Conservation (phyloP, 805 yeast genomes). For the Candida dendrica region DNA sequence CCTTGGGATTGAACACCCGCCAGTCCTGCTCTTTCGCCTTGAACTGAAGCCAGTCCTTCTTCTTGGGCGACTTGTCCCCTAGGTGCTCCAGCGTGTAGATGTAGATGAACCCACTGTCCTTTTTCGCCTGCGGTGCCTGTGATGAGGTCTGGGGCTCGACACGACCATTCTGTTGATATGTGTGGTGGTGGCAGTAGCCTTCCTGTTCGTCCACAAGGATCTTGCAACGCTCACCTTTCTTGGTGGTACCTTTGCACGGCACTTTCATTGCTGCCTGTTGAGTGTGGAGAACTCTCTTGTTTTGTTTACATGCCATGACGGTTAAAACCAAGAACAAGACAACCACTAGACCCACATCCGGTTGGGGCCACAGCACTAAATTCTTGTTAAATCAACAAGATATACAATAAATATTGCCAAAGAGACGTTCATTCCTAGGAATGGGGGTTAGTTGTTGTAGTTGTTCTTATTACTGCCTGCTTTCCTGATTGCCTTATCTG, state of each 20-base stretch:
- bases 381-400: too few relatives aligned
- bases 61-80: constrained; percentile 6
- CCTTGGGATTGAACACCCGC: constrained; percentile 15
- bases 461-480: too few relatives aligned
- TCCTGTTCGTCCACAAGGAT: constrained; percentile 1
- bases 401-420: too few relatives aligned
- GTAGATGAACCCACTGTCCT: constrained; percentile 14
- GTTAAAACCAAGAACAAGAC: too few relatives aligned
- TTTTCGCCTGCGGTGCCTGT: constrained; percentile 2
- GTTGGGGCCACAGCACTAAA: too few relatives aligned
- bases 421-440: too few relatives aligned
- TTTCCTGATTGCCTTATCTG: too few relatives aligned
- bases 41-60: constrained; percentile 15
- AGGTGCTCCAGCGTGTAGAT: constrained; percentile 18
- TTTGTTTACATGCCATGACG: too few relatives aligned
- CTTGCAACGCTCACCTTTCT: constrained; percentile 9
- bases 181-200: constrained; percentile 13
- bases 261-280: not conserved
- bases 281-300: too few relatives aligned
- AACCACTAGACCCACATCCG: too few relatives aligned
- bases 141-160: not conserved
- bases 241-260: constrained; percentile 16
- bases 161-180: constrained; percentile 2
- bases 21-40: not conserved
- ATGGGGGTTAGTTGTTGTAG: too few relatives aligned